Conservation (phyloP, 2,329 filamentous ascomycete species). For the Hansfordia pulvinata region DNA sequence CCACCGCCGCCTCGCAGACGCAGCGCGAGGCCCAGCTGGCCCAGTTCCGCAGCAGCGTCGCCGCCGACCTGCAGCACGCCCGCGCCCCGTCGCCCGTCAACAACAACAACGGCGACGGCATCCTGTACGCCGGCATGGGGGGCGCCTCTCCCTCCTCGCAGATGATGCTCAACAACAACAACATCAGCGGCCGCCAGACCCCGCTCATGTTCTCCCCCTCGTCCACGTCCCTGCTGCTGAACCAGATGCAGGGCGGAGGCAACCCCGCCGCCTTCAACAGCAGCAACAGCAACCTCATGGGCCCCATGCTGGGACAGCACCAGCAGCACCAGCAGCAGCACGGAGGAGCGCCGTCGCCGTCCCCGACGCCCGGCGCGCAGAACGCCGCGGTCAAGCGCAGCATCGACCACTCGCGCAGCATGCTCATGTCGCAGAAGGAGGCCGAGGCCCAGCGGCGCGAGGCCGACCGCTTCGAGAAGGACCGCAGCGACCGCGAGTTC, state of each 20-base stretch:
- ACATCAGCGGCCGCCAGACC: slow-evolving; percentile 22
- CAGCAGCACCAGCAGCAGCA: too few species aligned
- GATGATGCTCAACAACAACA: too few species aligned
- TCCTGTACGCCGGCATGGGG: too few species aligned
- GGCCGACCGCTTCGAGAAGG: slow-evolving; percentile 40
- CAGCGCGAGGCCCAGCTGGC: slow-evolving; percentile 47
- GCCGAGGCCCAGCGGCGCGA: slow-evolving; percentile 47
- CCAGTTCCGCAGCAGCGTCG: slow-evolving; percentile 52
- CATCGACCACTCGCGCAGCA: slow-evolving; percentile 39
- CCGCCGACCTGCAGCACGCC: slow-evolving; percentile 50
- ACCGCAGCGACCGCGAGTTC: slow-evolving; percentile 47
- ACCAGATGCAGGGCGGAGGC: too few species aligned
- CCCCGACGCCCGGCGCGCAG: too few species aligned
- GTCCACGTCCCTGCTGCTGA: slow-evolving; percentile 14
- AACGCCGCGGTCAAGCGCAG: slow-evolving; percentile 21
- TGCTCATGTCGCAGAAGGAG: slow-evolving; percentile 47
- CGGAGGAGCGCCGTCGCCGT: too few species aligned
- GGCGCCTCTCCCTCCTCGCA: too few species aligned
- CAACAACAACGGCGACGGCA: too few species aligned
- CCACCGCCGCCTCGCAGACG: slow-evolving; percentile 24
- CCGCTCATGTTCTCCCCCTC: slow-evolving; percentile 19
- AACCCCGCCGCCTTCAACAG: too few species aligned
- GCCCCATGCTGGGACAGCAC: too few species aligned
- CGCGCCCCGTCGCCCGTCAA: too few species aligned
- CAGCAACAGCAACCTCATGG: too few species aligned